Conservation (phyloP, 139 green algal species). For the Gonium pectorale region DNA sequence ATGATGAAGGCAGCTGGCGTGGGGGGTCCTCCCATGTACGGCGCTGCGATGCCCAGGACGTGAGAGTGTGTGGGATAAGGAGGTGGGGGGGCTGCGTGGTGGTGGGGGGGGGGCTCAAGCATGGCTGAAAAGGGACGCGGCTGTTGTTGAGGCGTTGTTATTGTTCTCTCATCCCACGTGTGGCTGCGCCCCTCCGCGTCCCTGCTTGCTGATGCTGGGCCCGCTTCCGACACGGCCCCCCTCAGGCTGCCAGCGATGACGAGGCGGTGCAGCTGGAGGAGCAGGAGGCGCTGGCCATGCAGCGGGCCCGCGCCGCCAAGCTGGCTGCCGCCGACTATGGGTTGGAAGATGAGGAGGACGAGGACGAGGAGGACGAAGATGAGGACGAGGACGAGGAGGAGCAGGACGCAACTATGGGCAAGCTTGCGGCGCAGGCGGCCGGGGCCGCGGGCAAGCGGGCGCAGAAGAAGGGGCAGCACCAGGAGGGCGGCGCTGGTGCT, state of each 20-base stretch:
- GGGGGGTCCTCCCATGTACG: too few relatives aligned
- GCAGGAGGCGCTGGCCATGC: conserved; percentile 79
- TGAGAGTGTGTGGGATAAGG: too few relatives aligned
- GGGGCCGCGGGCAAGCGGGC: background rate
- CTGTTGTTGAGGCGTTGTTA: too few relatives aligned
- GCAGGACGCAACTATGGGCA: conserved; percentile 34
- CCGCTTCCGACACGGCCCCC: too few relatives aligned
- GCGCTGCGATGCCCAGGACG: too few relatives aligned
- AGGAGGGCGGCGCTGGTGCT: conserved; percentile 41
- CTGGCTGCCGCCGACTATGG: conserved; percentile 80
- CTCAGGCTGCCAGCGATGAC: conserved; percentile 65
- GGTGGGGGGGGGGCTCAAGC: too few relatives aligned
- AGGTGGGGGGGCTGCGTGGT: too few relatives aligned
- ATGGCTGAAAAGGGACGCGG: too few relatives aligned
- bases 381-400: conserved; percentile 54
- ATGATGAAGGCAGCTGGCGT: too few relatives aligned
- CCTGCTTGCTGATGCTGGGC: too few relatives aligned
- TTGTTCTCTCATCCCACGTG: too few relatives aligned
- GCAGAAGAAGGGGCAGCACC: conserved; percentile 34
- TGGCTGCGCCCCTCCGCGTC: too few relatives aligned
- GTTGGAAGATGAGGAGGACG: conserved; percentile 45
- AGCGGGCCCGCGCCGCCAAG: conserved; percentile 64
- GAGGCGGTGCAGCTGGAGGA: conserved; percentile 79
- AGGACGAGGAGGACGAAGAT: conserved; percentile 54
- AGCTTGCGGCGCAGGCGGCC: background rate